A percentile compares a stretch with the other conserved stretches of the same genome.
These are phyloP conservation scores for Sugiyamaella pinicola DNA, from an alignment of 1,139 yeast genomes.

Conservation along the genomic window DNA sequence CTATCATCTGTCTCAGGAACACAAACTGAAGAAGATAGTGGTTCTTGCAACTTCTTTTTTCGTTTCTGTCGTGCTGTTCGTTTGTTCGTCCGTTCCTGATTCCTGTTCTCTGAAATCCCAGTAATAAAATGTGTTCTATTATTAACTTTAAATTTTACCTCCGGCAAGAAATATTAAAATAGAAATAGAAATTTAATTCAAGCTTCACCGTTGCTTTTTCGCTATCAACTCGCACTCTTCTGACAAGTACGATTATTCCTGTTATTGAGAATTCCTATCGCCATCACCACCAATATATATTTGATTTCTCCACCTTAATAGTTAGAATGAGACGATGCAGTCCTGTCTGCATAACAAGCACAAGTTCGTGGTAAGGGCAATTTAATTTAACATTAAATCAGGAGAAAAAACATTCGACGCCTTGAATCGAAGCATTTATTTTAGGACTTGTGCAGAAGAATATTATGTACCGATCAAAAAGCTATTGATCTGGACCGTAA, in stretches of 20 bases:
- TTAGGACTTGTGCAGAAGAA: background rate
- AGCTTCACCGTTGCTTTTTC: background rate
- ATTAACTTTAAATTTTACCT: background rate
- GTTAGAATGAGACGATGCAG: background rate
- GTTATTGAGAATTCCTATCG: background rate
- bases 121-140: background rate
- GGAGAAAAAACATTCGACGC: slow-evolving; percentile 8
- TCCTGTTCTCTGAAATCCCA: background rate
- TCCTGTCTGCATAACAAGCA: background rate
- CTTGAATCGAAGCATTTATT: slow-evolving; percentile 8
- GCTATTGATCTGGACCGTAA: too few relatives aligned
- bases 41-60: too few relatives aligned
- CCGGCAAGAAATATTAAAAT: background rate
- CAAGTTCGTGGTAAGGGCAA: slow-evolving; percentile 8
- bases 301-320: background rate
- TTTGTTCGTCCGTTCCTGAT: too few relatives aligned
- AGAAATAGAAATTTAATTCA: background rate
- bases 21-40: too few relatives aligned
- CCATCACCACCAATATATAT: background rate
- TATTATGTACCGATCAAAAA: too few relatives aligned
- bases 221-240: background rate
- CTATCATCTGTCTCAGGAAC: too few relatives aligned
- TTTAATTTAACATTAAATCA: background rate
- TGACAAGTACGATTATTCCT: too few relatives aligned
- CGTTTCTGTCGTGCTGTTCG: too few relatives aligned